These are phyloP conservation scores for Nepenthes alata DNA, from an alignment of 179 eudicot species.

Conservation along the genomic window DNA sequence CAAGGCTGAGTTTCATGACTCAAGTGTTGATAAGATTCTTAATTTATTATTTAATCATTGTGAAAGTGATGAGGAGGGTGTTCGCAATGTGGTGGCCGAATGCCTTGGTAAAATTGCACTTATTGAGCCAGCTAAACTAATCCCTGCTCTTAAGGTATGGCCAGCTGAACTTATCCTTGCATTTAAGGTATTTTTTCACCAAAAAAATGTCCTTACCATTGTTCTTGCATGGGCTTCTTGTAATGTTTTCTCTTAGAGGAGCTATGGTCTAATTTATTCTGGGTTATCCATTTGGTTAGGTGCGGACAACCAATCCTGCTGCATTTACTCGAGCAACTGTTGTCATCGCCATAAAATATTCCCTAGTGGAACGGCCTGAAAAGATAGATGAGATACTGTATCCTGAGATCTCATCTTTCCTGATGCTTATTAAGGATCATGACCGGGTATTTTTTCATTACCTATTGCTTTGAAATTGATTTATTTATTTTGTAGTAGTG, in stretches of 20 bases:
- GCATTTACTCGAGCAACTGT: conserved; percentile 92
- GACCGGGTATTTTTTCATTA: conserved; percentile 48
- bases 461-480: neutral
- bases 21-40: conserved; percentile 91
- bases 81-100: conserved; percentile 96
- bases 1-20: conserved; percentile 84
- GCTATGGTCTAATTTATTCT: neutral
- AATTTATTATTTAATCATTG: conserved; percentile 81
- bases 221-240: neutral
- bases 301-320: conserved; percentile 57
- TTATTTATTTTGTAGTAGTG: neutral
- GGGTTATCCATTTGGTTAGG: conserved; percentile 24
- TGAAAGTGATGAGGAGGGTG: conserved; percentile 99
- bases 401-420: conserved; percentile 85
- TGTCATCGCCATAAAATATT: conserved; percentile 82
- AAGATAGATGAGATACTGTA: conserved; percentile 74
- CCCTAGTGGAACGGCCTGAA: conserved; percentile 91
- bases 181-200: conserved; percentile 44
- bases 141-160: conserved; percentile 85
- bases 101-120: conserved; percentile 95
- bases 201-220: too few species aligned
- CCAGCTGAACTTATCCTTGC: conserved; percentile 85
- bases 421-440: conserved; percentile 81
- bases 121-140: conserved; percentile 79
- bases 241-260: neutral